phyloP scores from a whole-genome alignment of 2,329 filamentous ascomycete genomes.

The Myriosclerotinia curreyana region DNA sequence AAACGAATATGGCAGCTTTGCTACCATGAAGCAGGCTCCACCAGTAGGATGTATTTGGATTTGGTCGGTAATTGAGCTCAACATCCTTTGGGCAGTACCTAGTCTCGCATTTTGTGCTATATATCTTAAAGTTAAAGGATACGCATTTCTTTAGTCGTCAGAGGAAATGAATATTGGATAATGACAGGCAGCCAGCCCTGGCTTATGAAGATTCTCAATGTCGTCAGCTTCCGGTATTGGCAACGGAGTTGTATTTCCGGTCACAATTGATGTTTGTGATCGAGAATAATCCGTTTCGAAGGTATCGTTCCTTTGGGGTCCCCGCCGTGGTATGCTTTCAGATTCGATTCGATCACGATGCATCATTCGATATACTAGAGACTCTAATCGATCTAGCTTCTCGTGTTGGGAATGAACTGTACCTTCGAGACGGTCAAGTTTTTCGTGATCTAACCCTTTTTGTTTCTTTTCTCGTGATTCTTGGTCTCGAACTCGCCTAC shows the following conservation, averaged over 20 bases:
- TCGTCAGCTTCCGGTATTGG: background rate
- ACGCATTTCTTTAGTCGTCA: slow-evolving; percentile 30
- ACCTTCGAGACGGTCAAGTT: slow-evolving; percentile 29
- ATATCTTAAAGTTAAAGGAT: slow-evolving; percentile 34
- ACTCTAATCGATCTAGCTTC: slow-evolving; percentile 31
- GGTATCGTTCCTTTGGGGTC: background rate
- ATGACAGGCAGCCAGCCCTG: background rate
- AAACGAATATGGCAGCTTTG: slow-evolving; percentile 77
- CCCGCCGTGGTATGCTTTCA: slow-evolving; percentile 12
- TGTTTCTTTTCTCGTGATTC: slow-evolving; percentile 28
- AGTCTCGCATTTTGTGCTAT: slow-evolving; percentile 45
- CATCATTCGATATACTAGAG: slow-evolving; percentile 31
- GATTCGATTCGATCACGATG: slow-evolving; percentile 24
- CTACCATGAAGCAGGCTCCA: slow-evolving; percentile 89
- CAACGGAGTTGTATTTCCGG: background rate
- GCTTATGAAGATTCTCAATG: background rate
- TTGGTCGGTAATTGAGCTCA: slow-evolving; percentile 86
- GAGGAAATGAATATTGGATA: slow-evolving; percentile 14
- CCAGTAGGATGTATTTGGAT: slow-evolving; percentile 87
- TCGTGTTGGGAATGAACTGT: slow-evolving; percentile 31
- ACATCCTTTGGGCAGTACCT: slow-evolving; percentile 61
- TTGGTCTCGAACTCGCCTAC: slow-evolving; percentile 33
- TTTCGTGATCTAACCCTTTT: slow-evolving; percentile 28
- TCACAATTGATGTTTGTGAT: background rate
- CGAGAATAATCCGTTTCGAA: background rate